Percentiles rank a stretch among this genome's conserved stretches.
Evolutionary conservation across 495 filamentous ascomycete species (phyloP).

Genomic region (Podospora tetraspora): DNA sequence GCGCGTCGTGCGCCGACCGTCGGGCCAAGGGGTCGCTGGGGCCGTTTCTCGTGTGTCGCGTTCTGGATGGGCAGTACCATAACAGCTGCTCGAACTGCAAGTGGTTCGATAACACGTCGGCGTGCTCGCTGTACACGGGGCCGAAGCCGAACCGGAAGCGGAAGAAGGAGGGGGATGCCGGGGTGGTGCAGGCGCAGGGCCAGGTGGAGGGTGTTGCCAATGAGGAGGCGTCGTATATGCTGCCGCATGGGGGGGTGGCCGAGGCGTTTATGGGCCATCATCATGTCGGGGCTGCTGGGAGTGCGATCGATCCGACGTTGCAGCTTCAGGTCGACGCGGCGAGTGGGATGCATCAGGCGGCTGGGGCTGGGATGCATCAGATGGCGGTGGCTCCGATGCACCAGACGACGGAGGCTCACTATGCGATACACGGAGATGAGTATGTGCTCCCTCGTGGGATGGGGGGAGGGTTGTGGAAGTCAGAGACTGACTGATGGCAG

Average conservation of each 20-base stretch:
- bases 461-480: neutral
- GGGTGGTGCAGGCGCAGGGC: neutral
- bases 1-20: constrained; percentile 25
- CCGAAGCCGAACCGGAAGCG: constrained; percentile 33
- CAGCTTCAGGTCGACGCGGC: constrained; percentile 1
- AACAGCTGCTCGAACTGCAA: constrained; percentile 38
- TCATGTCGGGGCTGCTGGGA: neutral
- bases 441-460: neutral
- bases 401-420: neutral
- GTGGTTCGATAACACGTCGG: constrained; percentile 34
- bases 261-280: constrained; percentile 1
- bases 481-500: neutral
- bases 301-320: constrained; percentile 1
- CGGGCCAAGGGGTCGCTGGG: constrained; percentile 27
- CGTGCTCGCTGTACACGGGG: constrained; percentile 32
- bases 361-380: neutral
- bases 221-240: neutral
- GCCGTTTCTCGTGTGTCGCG: constrained; percentile 28
- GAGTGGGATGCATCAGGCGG: neutral
- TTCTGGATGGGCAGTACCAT: constrained; percentile 25
- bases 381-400: neutral
- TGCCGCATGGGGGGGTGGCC: neutral
- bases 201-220: neutral
- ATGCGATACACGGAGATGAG: neutral
- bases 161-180: constrained; percentile 23